phyloP scores from a whole-genome alignment of 306 rosid species.

The Arachis stenosperma region DNA sequence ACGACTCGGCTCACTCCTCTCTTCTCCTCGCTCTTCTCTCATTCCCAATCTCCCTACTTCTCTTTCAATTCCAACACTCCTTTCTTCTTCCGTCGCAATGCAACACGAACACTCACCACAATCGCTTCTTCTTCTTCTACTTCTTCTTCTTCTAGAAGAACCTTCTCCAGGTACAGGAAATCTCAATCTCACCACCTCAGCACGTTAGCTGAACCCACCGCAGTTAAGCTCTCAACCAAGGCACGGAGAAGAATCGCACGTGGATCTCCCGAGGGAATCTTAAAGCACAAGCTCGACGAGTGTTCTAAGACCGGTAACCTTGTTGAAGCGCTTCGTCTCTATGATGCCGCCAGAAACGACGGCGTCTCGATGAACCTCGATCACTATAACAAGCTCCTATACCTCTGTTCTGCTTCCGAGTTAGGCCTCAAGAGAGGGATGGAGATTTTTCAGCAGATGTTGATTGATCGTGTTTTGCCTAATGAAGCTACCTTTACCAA shows the following conservation, averaged over 20 bases:
- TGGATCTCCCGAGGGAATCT: slow-evolving; percentile 62
- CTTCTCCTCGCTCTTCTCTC: slow-evolving; percentile 43
- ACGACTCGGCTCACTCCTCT: slow-evolving; percentile 51
- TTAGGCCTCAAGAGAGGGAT: slow-evolving; percentile 66
- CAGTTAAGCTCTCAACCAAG: slow-evolving; percentile 39
- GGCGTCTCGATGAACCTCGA: slow-evolving; percentile 49
- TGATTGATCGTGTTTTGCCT: slow-evolving; percentile 56
- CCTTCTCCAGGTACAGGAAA: slow-evolving; percentile 30
- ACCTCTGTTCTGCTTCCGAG: slow-evolving; percentile 56
- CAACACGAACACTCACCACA: background rate
- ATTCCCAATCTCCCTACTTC: slow-evolving; percentile 40
- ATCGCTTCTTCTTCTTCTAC: background rate
- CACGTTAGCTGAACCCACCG: slow-evolving; percentile 40
- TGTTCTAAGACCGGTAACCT: slow-evolving; percentile 65
- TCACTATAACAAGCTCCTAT: slow-evolving; percentile 68
- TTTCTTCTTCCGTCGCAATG: background rate
- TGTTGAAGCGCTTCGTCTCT: slow-evolving; percentile 67
- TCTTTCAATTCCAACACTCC: slow-evolving; percentile 29
- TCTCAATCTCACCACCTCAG: slow-evolving; percentile 14
- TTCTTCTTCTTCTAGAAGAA: background rate
- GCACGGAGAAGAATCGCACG: slow-evolving; percentile 48
- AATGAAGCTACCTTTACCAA: slow-evolving; percentile 86
- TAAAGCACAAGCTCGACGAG: slow-evolving; percentile 47
- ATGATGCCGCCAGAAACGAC: slow-evolving; percentile 64
- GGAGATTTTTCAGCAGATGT: slow-evolving; percentile 78